Base-by-base conservation (phyloP, 768 basidiomycete species). In the Tulasnella sp. region DNA sequence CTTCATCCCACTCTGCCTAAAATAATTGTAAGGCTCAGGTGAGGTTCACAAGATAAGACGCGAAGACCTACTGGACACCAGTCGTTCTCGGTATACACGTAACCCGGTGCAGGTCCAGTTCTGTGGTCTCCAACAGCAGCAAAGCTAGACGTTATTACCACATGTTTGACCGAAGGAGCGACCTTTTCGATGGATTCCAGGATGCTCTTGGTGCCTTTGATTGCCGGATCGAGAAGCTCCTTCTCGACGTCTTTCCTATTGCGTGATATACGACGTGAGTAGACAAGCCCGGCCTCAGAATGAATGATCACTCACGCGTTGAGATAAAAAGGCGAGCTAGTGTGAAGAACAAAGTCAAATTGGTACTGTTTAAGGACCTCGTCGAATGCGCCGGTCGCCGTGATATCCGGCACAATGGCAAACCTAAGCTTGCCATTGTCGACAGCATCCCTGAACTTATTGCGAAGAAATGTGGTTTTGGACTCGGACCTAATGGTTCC, bases 61-160 rank as follows among this genome's bases (percentile, higher is more conserved):
- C 49, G 36, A 25, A 36, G 69, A 71, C 78, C 11, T 36, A 78
- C 78, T n/a, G 76, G 76, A 42, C 74, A 74, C 78, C 78, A 78
- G 31, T 79, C 79, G 49, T 78, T 74, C 25, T 79, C 79, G 11
- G 74, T 40, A 67, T 80, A 79, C 19, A 72, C 70, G 64, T 80
- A 73, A 19, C 78, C 79, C 6, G 75, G 67, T 22, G 71, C 19
- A 14, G 36, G 19, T 2, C 73, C 79, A 17, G 36, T 34, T 5
- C 49, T 31, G 19, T 25, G 25, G 29, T 79, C 77, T 7, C 78
- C 37, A 49, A 81, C 70, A n/a, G 81, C 76, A 12, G 76, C 80
- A 67, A 80, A 79, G 75, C 79, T 80, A 38, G 78, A 78, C 22
- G 80, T 81, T 37, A 82, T 42, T 1, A 81, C 79, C 52, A 82